Conservation (phyloP, 768 basidiomycete genomes). For the Lactifluus piperatus region DNA sequence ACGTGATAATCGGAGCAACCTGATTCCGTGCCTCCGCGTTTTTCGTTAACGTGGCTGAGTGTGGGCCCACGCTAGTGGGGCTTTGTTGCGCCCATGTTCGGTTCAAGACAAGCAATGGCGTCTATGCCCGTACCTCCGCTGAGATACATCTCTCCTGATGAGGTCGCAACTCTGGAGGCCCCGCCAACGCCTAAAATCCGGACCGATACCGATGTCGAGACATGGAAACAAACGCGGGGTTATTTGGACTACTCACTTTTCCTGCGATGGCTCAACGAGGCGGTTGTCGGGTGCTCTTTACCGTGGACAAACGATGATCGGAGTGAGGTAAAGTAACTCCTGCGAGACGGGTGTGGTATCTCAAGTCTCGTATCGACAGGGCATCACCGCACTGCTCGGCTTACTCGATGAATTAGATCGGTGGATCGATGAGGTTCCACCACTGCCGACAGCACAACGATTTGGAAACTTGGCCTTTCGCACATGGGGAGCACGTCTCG, state of each 20-base stretch:
- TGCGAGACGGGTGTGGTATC: neutral
- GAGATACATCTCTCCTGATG: slow-evolving; percentile 3
- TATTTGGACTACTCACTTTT: slow-evolving; percentile 72
- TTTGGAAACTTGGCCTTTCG: slow-evolving; percentile 92
- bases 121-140: slow-evolving; percentile 9
- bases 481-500: slow-evolving; percentile 69
- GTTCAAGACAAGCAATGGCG: slow-evolving; percentile 3
- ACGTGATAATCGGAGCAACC: neutral
- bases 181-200: slow-evolving; percentile 50
- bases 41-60: no score
- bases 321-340: slow-evolving; percentile 22
- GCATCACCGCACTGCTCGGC: slow-evolving; percentile 37
- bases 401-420: slow-evolving; percentile 57
- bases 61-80: neutral
- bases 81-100: neutral
- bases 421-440: slow-evolving; percentile 81
- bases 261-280: slow-evolving; percentile 64
- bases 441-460: slow-evolving; percentile 62
- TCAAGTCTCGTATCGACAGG: slow-evolving; percentile 29
- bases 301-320: slow-evolving; percentile 29
- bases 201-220: slow-evolving; percentile 60
- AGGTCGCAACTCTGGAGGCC: slow-evolving; percentile 8
- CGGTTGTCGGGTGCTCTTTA: slow-evolving; percentile 59
- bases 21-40: neutral
- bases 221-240: slow-evolving; percentile 64